phyloP scores from a whole-genome alignment of 2,329 filamentous ascomycete species.

The Lasiodiplodia citricola region DNA sequence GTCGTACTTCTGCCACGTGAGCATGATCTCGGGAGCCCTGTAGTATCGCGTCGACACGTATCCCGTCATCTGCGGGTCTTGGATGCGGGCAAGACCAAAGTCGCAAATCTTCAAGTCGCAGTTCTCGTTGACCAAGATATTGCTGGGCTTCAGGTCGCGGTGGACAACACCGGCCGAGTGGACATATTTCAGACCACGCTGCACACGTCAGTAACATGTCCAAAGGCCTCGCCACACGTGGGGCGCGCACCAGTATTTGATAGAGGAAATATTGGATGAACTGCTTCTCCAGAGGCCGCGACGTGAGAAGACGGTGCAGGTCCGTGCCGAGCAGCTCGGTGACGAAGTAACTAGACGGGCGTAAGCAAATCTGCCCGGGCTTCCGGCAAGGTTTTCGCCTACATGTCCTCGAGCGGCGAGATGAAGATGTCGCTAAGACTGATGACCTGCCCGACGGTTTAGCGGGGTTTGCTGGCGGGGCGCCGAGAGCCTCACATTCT shows the following conservation, averaged over 20 bases:
- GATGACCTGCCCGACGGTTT: slow-evolving; percentile 68
- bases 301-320: slow-evolving; percentile 92
- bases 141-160: slow-evolving; percentile 96
- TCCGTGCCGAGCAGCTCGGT: slow-evolving; percentile 97
- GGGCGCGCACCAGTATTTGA: slow-evolving; percentile 83
- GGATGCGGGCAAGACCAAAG: slow-evolving; percentile 94
- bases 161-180: slow-evolving; percentile 98
- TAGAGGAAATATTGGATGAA: slow-evolving; percentile 99
- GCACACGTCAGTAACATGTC: slow-evolving; percentile 33
- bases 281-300: slow-evolving; percentile 95
- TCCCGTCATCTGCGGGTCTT: slow-evolving; percentile 99
- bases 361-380: background rate
- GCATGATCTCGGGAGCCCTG: slow-evolving; percentile 98
- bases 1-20: slow-evolving; percentile 99
- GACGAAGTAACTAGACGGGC: slow-evolving; percentile 80
- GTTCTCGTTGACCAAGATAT: slow-evolving; percentile 99
- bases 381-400: slow-evolving; percentile 43
- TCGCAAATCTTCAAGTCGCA: slow-evolving; percentile 99
- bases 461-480: background rate
- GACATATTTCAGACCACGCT: slow-evolving; percentile 98
- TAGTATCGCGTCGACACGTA: slow-evolving; percentile 99
- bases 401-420: slow-evolving; percentile 98
- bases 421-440: slow-evolving; percentile 99
- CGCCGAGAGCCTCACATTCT: slow-evolving; percentile 72
- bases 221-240: slow-evolving; percentile 5